These are phyloP conservation scores for Ceratobasidium sp. DNA, from an alignment of 1,284 basidiomycete genomes.

Conservation along the genomic window DNA sequence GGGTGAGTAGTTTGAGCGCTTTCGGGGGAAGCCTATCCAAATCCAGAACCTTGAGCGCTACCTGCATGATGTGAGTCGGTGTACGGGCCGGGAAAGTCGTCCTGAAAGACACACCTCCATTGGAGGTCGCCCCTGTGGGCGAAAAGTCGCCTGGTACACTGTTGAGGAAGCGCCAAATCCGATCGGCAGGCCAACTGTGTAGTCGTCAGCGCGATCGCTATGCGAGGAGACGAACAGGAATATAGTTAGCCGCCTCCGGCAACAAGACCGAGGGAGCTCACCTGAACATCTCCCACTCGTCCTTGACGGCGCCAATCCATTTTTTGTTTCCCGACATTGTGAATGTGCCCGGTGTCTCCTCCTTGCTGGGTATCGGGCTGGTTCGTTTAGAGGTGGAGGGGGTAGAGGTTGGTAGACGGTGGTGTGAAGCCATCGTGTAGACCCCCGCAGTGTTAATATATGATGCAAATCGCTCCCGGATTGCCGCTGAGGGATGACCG, in stretches of 20 bases:
- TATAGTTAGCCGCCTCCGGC: constrained; percentile 11
- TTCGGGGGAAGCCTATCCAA: constrained; percentile 80
- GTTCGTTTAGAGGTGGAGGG: constrained; percentile 5
- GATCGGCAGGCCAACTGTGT: constrained; percentile 77
- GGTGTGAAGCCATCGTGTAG: constrained; percentile 3
- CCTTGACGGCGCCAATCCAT: constrained; percentile 78
- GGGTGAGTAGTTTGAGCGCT: constrained; percentile 76
- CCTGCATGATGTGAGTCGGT: constrained; percentile 64
- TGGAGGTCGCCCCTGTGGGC: constrained; percentile 56
- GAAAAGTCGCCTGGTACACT: constrained; percentile 81
- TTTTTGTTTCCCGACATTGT: constrained; percentile 28
- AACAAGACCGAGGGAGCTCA: constrained; percentile 54
- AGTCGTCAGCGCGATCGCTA: constrained; percentile 79
- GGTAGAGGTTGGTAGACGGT: constrained; percentile 3
- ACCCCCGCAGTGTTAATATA: not conserved
- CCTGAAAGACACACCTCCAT: constrained; percentile 34
- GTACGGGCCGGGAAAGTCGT: constrained; percentile 48
- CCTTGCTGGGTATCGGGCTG: not conserved
- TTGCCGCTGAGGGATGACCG: not conserved
- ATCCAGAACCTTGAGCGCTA: constrained; percentile 90
- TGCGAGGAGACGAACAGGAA: constrained; percentile 30
- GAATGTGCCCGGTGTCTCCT: not conserved
- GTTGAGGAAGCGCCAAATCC: constrained; percentile 91
- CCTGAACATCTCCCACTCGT: constrained; percentile 89
- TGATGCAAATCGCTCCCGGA: not conserved